Evolutionary conservation across 345 rosid genomes (phyloP).

Genomic region (Gossypium longicalyx): DNA sequence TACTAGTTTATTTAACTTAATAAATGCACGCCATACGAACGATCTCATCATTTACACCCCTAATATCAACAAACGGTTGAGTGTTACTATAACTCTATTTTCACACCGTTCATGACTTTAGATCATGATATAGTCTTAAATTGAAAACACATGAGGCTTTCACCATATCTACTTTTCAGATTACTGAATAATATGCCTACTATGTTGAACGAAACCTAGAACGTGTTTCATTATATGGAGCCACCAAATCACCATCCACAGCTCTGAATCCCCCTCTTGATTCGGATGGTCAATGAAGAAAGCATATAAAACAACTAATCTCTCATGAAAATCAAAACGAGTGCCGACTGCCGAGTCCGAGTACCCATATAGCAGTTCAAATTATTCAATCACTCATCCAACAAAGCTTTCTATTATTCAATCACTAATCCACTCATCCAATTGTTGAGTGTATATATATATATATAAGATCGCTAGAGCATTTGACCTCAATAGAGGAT

Average conservation of each 20-base stretch:
- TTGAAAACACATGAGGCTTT: too few species aligned
- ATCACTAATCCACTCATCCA: not conserved
- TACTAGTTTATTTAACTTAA: too few species aligned
- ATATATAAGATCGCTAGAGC: not conserved
- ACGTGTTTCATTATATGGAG: not conserved
- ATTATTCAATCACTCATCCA: not conserved
- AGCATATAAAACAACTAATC: too few species aligned
- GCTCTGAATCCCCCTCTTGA: not conserved
- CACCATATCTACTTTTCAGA: not conserved
- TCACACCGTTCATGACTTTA: not conserved
- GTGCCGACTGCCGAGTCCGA: too few species aligned
- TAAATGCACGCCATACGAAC: too few species aligned
- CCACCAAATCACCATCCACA: not conserved
- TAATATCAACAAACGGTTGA: too few species aligned
- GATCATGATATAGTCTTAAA: not conserved
- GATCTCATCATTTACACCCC: accelerated
- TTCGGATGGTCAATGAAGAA: not conserved
- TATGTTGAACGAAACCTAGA: not conserved
- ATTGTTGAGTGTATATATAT: too few species aligned
- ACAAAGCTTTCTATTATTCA: not conserved
- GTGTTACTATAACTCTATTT: not conserved
- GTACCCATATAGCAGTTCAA: not conserved
- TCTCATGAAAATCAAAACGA: too few species aligned
- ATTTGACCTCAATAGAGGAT: not conserved
- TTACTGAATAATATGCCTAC: too few species aligned